Conservation (phyloP, 129 eudicot genomes). For the Dittrichia graveolens region DNA sequence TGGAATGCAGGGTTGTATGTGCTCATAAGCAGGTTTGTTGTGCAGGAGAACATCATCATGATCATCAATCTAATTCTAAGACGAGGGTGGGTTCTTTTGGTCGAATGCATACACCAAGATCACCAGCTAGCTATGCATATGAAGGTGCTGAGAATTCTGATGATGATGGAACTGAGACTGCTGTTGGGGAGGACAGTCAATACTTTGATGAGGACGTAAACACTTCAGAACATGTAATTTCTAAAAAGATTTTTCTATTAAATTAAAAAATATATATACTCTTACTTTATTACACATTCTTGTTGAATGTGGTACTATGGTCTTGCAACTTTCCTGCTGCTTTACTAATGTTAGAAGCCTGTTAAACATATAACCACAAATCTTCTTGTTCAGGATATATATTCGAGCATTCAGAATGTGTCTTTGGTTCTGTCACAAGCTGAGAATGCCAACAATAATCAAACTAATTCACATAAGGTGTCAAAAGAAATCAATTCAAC, state of each 20-base stretch:
- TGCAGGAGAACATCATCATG: slow-evolving; percentile 58
- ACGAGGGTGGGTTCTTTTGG: slow-evolving; percentile 67
- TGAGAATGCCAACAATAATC: slow-evolving; percentile 41
- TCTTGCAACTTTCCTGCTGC: neutral
- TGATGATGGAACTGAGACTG: slow-evolving; percentile 65
- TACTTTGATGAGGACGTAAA: slow-evolving; percentile 45
- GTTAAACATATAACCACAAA: neutral
- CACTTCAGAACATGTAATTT: slow-evolving; percentile 51
- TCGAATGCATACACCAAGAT: slow-evolving; percentile 71
- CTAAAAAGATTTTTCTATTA: neutral
- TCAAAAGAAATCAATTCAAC: slow-evolving; percentile 40
- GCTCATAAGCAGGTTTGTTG: slow-evolving; percentile 10
- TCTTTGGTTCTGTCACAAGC: slow-evolving; percentile 40
- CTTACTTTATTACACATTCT: neutral
- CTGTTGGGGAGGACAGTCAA: slow-evolving; percentile 49
- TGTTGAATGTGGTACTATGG: neutral
- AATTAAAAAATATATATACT: slow-evolving; percentile 8
- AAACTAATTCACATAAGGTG: slow-evolving; percentile 36
- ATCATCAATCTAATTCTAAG: slow-evolving; percentile 35
- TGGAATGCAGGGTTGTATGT: neutral
- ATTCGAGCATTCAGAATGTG: slow-evolving; percentile 44
- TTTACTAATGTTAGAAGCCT: neutral
- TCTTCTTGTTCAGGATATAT: slow-evolving; percentile 48
- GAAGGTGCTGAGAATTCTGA: slow-evolving; percentile 76
- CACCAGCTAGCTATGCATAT: slow-evolving; percentile 64